Evolutionary conservation across 441 rosid species (phyloP).

Genomic region (Populus hybrid): DNA sequence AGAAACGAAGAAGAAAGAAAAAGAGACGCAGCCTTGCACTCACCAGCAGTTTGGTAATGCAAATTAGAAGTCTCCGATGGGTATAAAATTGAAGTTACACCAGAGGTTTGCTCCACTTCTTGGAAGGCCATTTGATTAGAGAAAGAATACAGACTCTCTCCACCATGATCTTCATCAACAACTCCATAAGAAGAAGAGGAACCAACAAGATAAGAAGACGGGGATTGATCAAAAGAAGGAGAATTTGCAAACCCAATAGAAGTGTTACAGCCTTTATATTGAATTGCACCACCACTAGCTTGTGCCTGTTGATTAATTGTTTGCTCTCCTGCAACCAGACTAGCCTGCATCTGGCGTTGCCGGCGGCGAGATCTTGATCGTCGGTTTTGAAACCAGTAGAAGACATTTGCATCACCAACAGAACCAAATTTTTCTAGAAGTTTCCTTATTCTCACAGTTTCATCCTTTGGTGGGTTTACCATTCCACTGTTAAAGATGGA

Average conservation of each 20-base stretch:
- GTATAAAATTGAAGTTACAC: constrained; percentile 47
- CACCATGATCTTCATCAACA: constrained; percentile 36
- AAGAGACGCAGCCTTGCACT: constrained; percentile 29
- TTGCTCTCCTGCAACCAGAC: constrained; percentile 41
- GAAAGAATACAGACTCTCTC: constrained; percentile 48
- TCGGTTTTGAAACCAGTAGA: constrained; percentile 98
- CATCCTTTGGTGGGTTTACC: constrained; percentile 97
- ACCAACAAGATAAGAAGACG: constrained; percentile 42
- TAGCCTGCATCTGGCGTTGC: constrained; percentile 85
- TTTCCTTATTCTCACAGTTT: constrained; percentile 84
- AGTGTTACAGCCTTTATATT: constrained; percentile 29
- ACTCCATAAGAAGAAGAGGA: constrained; percentile 49
- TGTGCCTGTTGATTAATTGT: constrained; percentile 27
- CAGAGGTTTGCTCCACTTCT: constrained; percentile 49
- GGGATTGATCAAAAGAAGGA: constrained; percentile 32
- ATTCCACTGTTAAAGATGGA: constrained; percentile 98
- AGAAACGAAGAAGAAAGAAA: constrained; percentile 2
- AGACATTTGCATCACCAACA: constrained; percentile 96
- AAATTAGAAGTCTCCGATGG: constrained; percentile 57
- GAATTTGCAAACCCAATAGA: constrained; percentile 30
- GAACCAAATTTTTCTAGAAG: constrained; percentile 87
- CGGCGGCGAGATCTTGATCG: constrained; percentile 97
- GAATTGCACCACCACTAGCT: constrained; percentile 38
- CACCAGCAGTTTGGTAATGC: constrained; percentile 70
- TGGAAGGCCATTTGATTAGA: constrained; percentile 64